Conservation (phyloP, 306 rosid species). For the Malus asiatica region DNA sequence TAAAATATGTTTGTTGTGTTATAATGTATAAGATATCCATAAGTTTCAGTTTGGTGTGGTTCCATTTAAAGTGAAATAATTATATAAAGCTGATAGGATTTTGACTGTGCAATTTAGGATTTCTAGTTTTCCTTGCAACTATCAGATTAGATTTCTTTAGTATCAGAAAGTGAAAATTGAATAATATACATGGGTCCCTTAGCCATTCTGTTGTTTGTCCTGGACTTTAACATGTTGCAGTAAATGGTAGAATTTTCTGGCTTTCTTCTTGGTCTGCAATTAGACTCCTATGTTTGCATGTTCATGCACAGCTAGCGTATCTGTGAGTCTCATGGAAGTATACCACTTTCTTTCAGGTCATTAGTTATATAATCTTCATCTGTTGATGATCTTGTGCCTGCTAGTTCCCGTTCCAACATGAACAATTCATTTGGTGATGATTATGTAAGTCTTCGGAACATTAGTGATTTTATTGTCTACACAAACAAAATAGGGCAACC, state of each 20-base stretch:
- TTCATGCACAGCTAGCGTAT: neutral
- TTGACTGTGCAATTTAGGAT: neutral
- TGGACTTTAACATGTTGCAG: neutral
- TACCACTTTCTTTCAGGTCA: constrained; percentile 40
- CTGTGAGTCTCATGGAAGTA: constrained; percentile 15
- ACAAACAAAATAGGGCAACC: constrained; percentile 9
- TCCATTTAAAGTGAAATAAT: neutral
- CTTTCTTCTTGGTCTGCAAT: neutral
- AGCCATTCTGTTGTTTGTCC: neutral
- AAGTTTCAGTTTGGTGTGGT: neutral
- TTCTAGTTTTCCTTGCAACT: neutral
- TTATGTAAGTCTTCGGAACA: constrained; percentile 42
- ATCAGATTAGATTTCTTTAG: neutral
- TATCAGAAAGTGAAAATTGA: neutral
- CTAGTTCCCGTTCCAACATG: constrained; percentile 50
- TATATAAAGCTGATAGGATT: neutral
- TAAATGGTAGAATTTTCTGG: neutral
- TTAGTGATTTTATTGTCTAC: constrained; percentile 19
- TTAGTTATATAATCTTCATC: constrained; percentile 18
- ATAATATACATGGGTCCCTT: neutral
- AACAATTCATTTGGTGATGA: constrained; percentile 41
- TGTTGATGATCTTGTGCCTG: constrained; percentile 40
- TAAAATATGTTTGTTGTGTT: neutral
- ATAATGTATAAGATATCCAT: neutral
- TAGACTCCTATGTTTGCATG: neutral